Evolutionary conservation across 495 filamentous ascomycete species (phyloP).

Genomic region (Penicillium ochrochloron): DNA sequence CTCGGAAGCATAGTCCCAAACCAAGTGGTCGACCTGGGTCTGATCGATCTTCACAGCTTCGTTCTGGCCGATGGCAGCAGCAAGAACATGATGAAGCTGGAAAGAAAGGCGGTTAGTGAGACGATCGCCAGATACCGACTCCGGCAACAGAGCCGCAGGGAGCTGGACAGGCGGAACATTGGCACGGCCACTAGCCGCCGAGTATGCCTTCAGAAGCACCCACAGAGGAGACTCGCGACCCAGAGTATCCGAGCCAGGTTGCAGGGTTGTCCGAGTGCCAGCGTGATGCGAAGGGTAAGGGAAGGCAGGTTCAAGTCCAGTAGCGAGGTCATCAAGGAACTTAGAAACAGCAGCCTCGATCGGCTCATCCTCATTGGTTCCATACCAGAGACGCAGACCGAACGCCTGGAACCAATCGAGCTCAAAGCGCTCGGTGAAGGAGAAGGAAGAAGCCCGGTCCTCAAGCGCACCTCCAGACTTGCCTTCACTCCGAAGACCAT

Average conservation of each 20-base stretch:
- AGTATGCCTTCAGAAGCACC: slow-evolving; percentile 80
- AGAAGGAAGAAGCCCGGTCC: slow-evolving; percentile 75
- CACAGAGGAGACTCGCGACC: slow-evolving; percentile 78
- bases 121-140: slow-evolving; percentile 66
- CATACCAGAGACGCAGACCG: slow-evolving; percentile 87
- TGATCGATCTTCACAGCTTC: slow-evolving; percentile 41
- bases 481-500: slow-evolving; percentile 78
- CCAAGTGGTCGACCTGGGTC: slow-evolving; percentile 63
- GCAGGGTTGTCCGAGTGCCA: slow-evolving; percentile 53
- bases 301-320: slow-evolving; percentile 61
- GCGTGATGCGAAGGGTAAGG: slow-evolving; percentile 66
- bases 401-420: slow-evolving; percentile 94
- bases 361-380: slow-evolving; percentile 65
- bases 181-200: slow-evolving; percentile 46
- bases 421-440: slow-evolving; percentile 77
- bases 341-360: slow-evolving; percentile 71
- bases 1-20: slow-evolving; percentile 71
- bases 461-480: slow-evolving; percentile 66
- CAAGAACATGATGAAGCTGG: slow-evolving; percentile 69
- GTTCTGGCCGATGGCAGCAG: slow-evolving; percentile 57
- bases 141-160: slow-evolving; percentile 45
- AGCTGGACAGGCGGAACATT: slow-evolving; percentile 34
- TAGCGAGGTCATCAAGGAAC: slow-evolving; percentile 69
- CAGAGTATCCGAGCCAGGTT: slow-evolving; percentile 48
- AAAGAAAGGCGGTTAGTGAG: slow-evolving; percentile 77